Percentiles rank a stretch among this genome's conserved stretches.
Evolutionary conservation across 2,329 filamentous ascomycete species (phyloP).

Genomic region (Venturia aucupariae): DNA sequence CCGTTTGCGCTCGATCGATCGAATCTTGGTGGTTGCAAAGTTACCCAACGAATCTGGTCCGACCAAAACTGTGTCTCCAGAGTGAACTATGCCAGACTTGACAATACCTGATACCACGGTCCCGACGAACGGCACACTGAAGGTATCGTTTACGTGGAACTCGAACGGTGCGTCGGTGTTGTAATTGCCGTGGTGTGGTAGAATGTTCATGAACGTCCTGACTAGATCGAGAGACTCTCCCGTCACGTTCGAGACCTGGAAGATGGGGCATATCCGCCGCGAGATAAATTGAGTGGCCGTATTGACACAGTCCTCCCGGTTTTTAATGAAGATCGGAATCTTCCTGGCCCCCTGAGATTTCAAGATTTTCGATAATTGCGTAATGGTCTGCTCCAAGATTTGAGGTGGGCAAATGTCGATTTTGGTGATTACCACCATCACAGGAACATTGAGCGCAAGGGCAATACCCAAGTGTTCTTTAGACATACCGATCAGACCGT

Average conservation of each 20-base stretch:
- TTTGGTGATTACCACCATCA: constrained; percentile 97
- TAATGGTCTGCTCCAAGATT: constrained; percentile 87
- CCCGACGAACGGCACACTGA: constrained; percentile 93
- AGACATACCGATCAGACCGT: constrained; percentile 59
- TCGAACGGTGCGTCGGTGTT: constrained; percentile 82
- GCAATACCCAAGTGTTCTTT: constrained; percentile 90
- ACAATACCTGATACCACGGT: constrained; percentile 94
- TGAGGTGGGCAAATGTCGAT: constrained; percentile 97
- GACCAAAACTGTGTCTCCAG: constrained; percentile 80
- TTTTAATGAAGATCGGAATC: constrained; percentile 92
- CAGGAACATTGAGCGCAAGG: constrained; percentile 85
- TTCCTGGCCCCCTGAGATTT: constrained; percentile 91
- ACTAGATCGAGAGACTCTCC: constrained; percentile 85
- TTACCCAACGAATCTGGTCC: constrained; percentile 86
- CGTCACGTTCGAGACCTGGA: constrained; percentile 97
- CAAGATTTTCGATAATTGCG: constrained; percentile 83
- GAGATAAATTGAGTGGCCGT: constrained; percentile 94
- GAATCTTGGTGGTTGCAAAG: constrained; percentile 76
- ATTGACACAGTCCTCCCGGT: constrained; percentile 82
- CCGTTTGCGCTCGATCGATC: constrained; percentile 90
- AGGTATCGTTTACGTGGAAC: constrained; percentile 94
- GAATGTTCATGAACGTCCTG: constrained; percentile 85
- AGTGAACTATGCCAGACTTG: constrained; percentile 71
- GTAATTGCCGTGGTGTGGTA: constrained; percentile 90
- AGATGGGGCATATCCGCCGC: constrained; percentile 90